Percentiles rank a stretch among this genome's conserved stretches.
Conservation (phyloP, 2,329 filamentous ascomycete species). For the Cyclaneusma minus region DNA sequence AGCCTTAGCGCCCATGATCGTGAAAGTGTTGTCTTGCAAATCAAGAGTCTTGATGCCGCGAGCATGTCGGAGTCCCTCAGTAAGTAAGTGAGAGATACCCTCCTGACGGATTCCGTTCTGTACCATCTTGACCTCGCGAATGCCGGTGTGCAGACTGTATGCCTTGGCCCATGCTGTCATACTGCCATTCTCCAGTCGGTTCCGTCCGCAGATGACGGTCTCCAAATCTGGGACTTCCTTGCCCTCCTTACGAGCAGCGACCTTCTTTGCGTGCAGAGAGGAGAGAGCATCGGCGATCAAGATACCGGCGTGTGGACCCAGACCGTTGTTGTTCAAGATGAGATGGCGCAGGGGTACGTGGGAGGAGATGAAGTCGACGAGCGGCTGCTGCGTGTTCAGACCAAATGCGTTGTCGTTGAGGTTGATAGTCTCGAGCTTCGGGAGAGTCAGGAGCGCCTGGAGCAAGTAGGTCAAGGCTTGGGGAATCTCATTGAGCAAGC, state of each 20-base stretch:
- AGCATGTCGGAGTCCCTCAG: conserved; percentile 60
- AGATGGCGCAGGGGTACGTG: conserved; percentile 87
- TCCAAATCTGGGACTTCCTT: conserved; percentile 69
- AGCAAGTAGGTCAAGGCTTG: conserved; percentile 75
- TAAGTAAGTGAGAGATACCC: conserved; percentile 70
- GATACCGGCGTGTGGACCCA: conserved; percentile 81
- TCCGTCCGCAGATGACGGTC: conserved; percentile 94
- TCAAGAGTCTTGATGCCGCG: conserved; percentile 61
- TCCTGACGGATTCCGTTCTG: conserved; percentile 96
- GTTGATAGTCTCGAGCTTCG: conserved; percentile 79
- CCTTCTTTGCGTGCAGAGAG: conserved; percentile 71
- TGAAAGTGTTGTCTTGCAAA: conserved; percentile 97
- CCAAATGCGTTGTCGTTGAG: conserved; percentile 97
- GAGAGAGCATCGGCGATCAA: conserved; percentile 79
- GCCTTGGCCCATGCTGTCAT: conserved; percentile 92
- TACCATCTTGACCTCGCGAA: conserved; percentile 88
- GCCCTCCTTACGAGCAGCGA: conserved; percentile 54
- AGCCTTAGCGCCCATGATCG: conserved; percentile 60
- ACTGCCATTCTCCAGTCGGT: conserved; percentile 86
- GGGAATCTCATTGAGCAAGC: conserved; percentile 86
- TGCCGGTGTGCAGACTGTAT: conserved; percentile 66
- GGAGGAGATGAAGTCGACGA: conserved; percentile 78
- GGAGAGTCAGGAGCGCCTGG: conserved; percentile 71
- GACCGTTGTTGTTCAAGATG: conserved; percentile 94
- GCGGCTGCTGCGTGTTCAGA: conserved; percentile 81